phyloP scores from a whole-genome alignment of 2,329 filamentous ascomycete genomes.

The Coniochaeta prunicola region DNA sequence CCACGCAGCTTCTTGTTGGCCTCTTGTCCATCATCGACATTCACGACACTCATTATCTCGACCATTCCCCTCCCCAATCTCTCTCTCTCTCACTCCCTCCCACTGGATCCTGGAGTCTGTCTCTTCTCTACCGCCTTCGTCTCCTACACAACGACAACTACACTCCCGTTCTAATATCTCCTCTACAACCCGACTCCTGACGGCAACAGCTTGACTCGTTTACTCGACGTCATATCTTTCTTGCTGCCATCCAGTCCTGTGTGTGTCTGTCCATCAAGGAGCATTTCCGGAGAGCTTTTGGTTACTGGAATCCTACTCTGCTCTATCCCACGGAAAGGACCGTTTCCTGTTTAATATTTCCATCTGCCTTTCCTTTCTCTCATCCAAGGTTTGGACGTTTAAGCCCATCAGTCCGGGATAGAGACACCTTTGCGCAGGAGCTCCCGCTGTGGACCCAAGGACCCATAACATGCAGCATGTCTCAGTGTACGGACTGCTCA shows the following conservation, averaged over 20 bases:
- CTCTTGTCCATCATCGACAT: slow-evolving; percentile 13
- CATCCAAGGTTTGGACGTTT: slow-evolving; percentile 1
- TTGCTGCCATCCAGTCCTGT: slow-evolving; percentile 12
- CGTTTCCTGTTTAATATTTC: slow-evolving; percentile 21
- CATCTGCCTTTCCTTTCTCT: slow-evolving; percentile 14
- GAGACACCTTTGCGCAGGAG: slow-evolving; percentile 6
- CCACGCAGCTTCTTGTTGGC: slow-evolving; percentile 9
- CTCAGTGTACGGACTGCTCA: slow-evolving; percentile 48
- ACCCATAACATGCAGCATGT: slow-evolving; percentile 52
- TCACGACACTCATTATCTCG: slow-evolving; percentile 18
- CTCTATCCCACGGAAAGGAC: slow-evolving; percentile 21
- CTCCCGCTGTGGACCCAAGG: slow-evolving; percentile 12
- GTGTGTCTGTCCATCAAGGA: slow-evolving; percentile 11
- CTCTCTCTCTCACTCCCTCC: slow-evolving; percentile 4
- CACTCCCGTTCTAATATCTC: background rate
- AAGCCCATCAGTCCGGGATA: slow-evolving; percentile 2
- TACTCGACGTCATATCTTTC: slow-evolving; percentile 36
- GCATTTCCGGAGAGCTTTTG: slow-evolving; percentile 14
- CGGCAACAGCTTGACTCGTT: slow-evolving; percentile 35
- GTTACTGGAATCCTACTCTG: slow-evolving; percentile 16
- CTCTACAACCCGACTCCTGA: background rate
- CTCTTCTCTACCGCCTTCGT: slow-evolving; percentile 8
- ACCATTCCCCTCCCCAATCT: slow-evolving; percentile 6
- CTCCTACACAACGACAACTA: slow-evolving; percentile 7
- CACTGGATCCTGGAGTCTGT: slow-evolving; percentile 6